phyloP scores from a whole-genome alignment of 2,329 filamentous ascomycete species.

The Rhinocladiella similis region DNA sequence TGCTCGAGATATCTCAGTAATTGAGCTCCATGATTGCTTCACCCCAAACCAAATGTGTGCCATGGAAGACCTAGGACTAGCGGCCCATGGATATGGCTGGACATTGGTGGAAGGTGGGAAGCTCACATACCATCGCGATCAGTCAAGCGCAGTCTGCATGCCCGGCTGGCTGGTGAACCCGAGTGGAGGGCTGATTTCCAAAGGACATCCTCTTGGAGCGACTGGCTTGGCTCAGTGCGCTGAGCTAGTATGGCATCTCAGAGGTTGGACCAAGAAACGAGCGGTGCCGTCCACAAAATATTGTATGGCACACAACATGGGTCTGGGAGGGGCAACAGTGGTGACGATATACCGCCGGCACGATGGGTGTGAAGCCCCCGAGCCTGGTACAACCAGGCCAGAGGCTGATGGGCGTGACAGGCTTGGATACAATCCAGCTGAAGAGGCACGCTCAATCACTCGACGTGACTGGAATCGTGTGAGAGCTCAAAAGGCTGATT shows the following conservation, averaged over 20 bases:
- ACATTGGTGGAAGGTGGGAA: conserved; percentile 69
- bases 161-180: conserved; percentile 77
- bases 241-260: conserved; percentile 90
- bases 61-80: conserved; percentile 74
- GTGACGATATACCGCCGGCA: conserved; percentile 84
- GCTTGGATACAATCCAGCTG: too few relatives aligned
- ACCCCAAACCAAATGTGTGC: conserved; percentile 91
- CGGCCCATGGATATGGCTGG: too few relatives aligned
- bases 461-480: too few relatives aligned
- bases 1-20: conserved; percentile 71
- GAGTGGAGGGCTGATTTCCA: conserved; percentile 88
- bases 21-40: conserved; percentile 96
- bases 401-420: too few relatives aligned
- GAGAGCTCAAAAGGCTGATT: too few relatives aligned
- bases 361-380: conserved; percentile 55
- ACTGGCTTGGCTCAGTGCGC: conserved; percentile 92
- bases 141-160: conserved; percentile 87
- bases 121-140: conserved; percentile 82
- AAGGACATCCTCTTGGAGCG: conserved; percentile 90
- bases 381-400: too few relatives aligned
- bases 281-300: conserved; percentile 58
- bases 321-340: conserved; percentile 84
- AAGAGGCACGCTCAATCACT: too few relatives aligned
- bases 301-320: conserved; percentile 89
- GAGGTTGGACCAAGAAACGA: conserved; percentile 89